Percentiles rank a stretch among this genome's conserved stretches.
Conservation (phyloP, 2,329 filamentous ascomycete genomes). For the Fusarium virguliforme region DNA sequence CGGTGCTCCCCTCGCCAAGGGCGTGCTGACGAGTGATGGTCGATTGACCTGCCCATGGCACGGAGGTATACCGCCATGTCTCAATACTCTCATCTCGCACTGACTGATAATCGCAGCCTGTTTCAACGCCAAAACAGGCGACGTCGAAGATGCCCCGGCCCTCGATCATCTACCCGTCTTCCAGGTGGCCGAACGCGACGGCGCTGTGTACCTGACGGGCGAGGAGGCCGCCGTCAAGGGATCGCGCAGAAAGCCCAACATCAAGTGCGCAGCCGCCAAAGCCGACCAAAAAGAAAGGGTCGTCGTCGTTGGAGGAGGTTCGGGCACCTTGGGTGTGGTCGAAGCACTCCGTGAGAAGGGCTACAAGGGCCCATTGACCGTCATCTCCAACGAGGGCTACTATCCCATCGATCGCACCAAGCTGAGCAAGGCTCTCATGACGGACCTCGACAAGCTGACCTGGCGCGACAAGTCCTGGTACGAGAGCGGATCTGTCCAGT, state of each 20-base stretch:
- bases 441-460: conserved; percentile 84
- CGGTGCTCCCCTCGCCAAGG: conserved; percentile 89
- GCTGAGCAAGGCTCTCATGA: conserved; percentile 92
- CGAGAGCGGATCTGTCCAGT: conserved; percentile 71
- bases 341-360: conserved; percentile 88
- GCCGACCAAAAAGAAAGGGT: conserved; percentile 73
- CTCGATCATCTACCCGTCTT: conserved; percentile 89
- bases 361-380: conserved; percentile 83
- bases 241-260: conserved; percentile 80
- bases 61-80: conserved; percentile 75
- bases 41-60: conserved; percentile 96
- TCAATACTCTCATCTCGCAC: not conserved
- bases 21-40: conserved; percentile 86
- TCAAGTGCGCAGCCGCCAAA: conserved; percentile 75
- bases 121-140: conserved; percentile 90
- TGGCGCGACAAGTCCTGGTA: conserved; percentile 86
- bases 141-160: conserved; percentile 95
- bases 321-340: conserved; percentile 84
- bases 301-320: conserved; percentile 90
- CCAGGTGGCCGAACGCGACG: conserved; percentile 84
- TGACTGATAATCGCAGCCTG: conserved; percentile 74
- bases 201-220: conserved; percentile 86
- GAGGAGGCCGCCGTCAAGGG: conserved; percentile 85
- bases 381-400: conserved; percentile 88
- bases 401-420: conserved; percentile 94